A percentile compares a stretch with the other conserved stretches of the same genome.
Evolutionary conservation across 2,329 filamentous ascomycete species (phyloP).

Genomic region (Sporothrix schenckii): DNA sequence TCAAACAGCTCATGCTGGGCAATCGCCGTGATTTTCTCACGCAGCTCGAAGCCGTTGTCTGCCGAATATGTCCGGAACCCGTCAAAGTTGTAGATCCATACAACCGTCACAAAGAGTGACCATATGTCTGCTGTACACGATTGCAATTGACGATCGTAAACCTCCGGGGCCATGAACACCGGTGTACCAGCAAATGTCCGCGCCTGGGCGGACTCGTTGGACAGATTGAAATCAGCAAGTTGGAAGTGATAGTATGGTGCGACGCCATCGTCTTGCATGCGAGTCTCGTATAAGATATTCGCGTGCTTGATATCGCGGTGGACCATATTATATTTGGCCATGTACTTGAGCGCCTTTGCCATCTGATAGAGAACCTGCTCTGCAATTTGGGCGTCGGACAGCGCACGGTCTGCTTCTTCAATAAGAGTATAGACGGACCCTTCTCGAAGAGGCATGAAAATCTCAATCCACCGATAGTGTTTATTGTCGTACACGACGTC

Average conservation of each 20-base stretch:
- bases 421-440: conserved; percentile 31
- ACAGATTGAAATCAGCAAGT: conserved; percentile 91
- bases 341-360: conserved; percentile 37
- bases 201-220: conserved; percentile 58
- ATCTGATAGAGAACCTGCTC: conserved; percentile 35
- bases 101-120: conserved; percentile 42
- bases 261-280: conserved; percentile 32
- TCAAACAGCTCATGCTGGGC: background rate
- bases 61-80: conserved; percentile 35
- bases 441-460: conserved; percentile 36
- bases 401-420: background rate
- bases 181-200: conserved; percentile 38
- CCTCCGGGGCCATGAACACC: conserved; percentile 41
- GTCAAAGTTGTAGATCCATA: conserved; percentile 37
- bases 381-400: conserved; percentile 19
- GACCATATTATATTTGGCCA: conserved; percentile 67
- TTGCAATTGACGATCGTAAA: conserved; percentile 36
- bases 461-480: conserved; percentile 32
- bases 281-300: conserved; percentile 84
- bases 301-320: conserved; percentile 98
- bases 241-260: conserved; percentile 64
- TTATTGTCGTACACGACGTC: conserved; percentile 29
- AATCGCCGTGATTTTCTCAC: conserved; percentile 32
- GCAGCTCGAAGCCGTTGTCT: conserved; percentile 32
- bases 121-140: conserved; percentile 41